Percentiles rank a stretch among this genome's conserved stretches.
Evolutionary conservation across 148 eudicot species (phyloP).

Genomic region (Chenopodium quinoa): DNA sequence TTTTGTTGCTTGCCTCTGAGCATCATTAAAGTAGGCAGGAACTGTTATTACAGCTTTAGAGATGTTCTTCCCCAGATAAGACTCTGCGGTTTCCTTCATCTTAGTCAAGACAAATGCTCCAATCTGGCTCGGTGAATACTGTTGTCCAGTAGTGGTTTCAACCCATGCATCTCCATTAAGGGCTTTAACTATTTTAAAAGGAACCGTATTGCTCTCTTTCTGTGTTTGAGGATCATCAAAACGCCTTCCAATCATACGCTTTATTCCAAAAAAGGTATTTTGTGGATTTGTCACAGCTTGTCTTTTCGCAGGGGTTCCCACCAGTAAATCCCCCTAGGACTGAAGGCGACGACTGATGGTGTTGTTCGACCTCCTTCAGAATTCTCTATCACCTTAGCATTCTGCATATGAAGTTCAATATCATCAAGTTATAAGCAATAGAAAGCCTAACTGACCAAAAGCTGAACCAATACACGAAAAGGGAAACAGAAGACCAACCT

Average conservation of each 20-base stretch:
- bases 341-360: constrained; percentile 58
- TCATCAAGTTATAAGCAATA: background rate
- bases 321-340: constrained; percentile 47
- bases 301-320: constrained; percentile 55
- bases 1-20: constrained; percentile 61
- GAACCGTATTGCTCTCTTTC: constrained; percentile 57
- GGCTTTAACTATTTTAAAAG: constrained; percentile 47
- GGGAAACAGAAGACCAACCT: constrained; percentile 30
- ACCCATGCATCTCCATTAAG: constrained; percentile 70
- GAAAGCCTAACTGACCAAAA: background rate
- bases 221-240: constrained; percentile 55
- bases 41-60: constrained; percentile 54
- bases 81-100: constrained; percentile 60
- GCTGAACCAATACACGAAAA: background rate
- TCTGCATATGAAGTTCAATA: constrained; percentile 25
- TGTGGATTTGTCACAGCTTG: constrained; percentile 57
- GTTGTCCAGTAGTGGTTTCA: constrained; percentile 48
- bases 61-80: constrained; percentile 49
- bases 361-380: constrained; percentile 61
- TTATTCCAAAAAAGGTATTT: constrained; percentile 47
- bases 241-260: constrained; percentile 57
- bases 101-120: constrained; percentile 54
- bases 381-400: constrained; percentile 62
- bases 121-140: constrained; percentile 59
- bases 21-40: constrained; percentile 62